These are phyloP conservation scores for Jackrogersella multiformis DNA, from an alignment of 495 filamentous ascomycete genomes.

Conservation along the genomic window DNA sequence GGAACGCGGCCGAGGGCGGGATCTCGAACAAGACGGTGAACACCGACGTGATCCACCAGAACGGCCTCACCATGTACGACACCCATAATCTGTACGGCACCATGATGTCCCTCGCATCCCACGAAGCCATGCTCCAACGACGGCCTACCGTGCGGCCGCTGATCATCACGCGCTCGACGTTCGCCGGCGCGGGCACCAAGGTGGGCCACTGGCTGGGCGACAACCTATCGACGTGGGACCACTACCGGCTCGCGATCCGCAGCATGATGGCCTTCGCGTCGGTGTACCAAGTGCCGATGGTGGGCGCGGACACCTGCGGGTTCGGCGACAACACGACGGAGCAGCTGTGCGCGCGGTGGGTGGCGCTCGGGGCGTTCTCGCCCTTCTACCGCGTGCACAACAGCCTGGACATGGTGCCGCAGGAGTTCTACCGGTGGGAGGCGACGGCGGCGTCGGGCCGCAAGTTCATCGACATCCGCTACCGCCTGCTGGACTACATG, in stretches of 20 bases:
- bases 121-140: conserved; percentile 73
- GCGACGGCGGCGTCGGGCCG: conserved; percentile 70
- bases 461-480: conserved; percentile 78
- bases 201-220: conserved; percentile 93
- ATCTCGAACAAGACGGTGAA: conserved; percentile 78
- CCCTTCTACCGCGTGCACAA: conserved; percentile 87
- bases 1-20: conserved; percentile 63
- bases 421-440: conserved; percentile 84
- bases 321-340: conserved; percentile 77
- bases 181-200: conserved; percentile 77
- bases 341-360: conserved; percentile 84
- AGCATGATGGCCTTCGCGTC: conserved; percentile 77
- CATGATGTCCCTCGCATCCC: conserved; percentile 80
- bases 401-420: conserved; percentile 52
- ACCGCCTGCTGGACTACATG: conserved; percentile 81
- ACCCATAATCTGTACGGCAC: conserved; percentile 87
- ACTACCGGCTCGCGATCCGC: conserved; percentile 75
- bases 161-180: conserved; percentile 86
- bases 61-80: conserved; percentile 76
- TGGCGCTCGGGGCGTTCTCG: conserved; percentile 79
- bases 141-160: conserved; percentile 74
- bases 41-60: conserved; percentile 77
- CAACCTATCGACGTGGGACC: conserved; percentile 76
- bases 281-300: conserved; percentile 88
- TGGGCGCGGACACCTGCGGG: conserved; percentile 84